Evolutionary conservation across 208 protist genomes (phyloP).

Genomic region (Trypanosoma vivax): DNA sequence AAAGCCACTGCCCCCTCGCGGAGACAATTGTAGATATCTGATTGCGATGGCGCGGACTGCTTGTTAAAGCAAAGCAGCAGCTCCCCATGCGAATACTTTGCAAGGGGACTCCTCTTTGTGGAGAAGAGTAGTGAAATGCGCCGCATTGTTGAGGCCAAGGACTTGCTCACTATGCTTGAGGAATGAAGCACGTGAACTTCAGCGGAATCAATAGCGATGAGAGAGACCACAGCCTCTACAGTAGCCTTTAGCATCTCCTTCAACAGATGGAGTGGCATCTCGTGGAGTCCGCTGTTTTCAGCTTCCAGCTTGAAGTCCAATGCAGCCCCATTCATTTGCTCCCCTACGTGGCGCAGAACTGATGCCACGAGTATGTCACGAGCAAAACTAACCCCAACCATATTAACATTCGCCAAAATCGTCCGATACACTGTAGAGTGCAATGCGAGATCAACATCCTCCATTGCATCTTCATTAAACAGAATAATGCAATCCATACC

Average conservation of each 20-base stretch:
- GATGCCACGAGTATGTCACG: slow-evolving; percentile 43
- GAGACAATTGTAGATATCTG: slow-evolving; percentile 44
- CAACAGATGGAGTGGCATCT: slow-evolving; percentile 35
- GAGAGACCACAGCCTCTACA: slow-evolving; percentile 25
- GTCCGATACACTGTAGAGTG: slow-evolving; percentile 29
- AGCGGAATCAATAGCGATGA: slow-evolving; percentile 11
- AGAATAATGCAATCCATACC: slow-evolving; percentile 21
- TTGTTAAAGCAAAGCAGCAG: slow-evolving; percentile 70
- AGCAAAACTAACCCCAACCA: slow-evolving; percentile 53
- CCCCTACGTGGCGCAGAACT: background rate
- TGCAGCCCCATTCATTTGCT: background rate
- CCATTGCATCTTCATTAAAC: slow-evolving; percentile 46
- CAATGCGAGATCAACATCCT: slow-evolving; percentile 30
- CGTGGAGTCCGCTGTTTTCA: slow-evolving; percentile 40
- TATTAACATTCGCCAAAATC: slow-evolving; percentile 43
- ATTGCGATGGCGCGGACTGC: slow-evolving; percentile 22
- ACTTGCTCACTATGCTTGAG: slow-evolving; percentile 41
- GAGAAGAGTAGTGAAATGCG: slow-evolving; percentile 65
- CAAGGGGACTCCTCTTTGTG: slow-evolving; percentile 33
- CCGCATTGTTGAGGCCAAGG: slow-evolving; percentile 30
- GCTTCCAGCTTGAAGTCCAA: slow-evolving; percentile 67
- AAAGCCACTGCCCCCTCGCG: slow-evolving; percentile 26
- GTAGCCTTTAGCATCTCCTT: slow-evolving; percentile 34
- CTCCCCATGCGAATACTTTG: slow-evolving; percentile 41
- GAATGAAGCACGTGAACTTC: slow-evolving; percentile 38